These are phyloP conservation scores for Euphorbia peplus DNA, from an alignment of 345 rosid species.

Conservation along the genomic window DNA sequence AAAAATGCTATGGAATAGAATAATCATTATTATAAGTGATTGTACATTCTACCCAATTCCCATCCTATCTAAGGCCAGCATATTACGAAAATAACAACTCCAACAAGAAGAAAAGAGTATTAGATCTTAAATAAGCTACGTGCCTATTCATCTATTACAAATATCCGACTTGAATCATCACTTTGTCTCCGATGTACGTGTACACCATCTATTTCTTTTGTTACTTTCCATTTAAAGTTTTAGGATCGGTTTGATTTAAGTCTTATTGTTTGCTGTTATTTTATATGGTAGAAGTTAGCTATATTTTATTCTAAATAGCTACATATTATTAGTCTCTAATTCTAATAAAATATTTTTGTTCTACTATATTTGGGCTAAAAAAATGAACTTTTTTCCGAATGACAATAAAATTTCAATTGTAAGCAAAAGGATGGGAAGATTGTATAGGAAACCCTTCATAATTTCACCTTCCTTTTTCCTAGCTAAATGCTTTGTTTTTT, in stretches of 20 bases:
- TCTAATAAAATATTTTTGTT: too few relatives aligned
- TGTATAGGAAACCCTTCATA: not conserved
- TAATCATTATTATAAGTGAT: conserved; percentile 29
- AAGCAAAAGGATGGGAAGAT: not conserved
- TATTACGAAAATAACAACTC: conserved; percentile 31
- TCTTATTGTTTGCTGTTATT: too few relatives aligned
- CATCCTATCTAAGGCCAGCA: conserved; percentile 25
- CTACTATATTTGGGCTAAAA: too few relatives aligned
- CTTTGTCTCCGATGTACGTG: conserved; percentile 33
- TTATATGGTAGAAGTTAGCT: too few relatives aligned
- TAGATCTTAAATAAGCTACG: conserved; percentile 17
- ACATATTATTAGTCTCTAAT: too few relatives aligned
- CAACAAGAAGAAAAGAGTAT: conserved; percentile 19
- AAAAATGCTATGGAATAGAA: conserved; percentile 3
- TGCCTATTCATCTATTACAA: conserved; percentile 13
- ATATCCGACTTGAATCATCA: not conserved
- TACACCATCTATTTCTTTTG: not conserved
- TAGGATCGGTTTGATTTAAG: too few relatives aligned
- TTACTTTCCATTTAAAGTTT: not conserved
- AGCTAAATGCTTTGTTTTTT: too few relatives aligned
- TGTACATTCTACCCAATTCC: conserved; percentile 33
- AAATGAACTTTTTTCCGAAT: too few relatives aligned
- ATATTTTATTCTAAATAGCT: too few relatives aligned
- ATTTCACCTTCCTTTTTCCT: not conserved
- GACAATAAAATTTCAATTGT: too few relatives aligned